Conservation (phyloP, 2,329 filamentous ascomycete species). For the Epichloe amarillans region DNA sequence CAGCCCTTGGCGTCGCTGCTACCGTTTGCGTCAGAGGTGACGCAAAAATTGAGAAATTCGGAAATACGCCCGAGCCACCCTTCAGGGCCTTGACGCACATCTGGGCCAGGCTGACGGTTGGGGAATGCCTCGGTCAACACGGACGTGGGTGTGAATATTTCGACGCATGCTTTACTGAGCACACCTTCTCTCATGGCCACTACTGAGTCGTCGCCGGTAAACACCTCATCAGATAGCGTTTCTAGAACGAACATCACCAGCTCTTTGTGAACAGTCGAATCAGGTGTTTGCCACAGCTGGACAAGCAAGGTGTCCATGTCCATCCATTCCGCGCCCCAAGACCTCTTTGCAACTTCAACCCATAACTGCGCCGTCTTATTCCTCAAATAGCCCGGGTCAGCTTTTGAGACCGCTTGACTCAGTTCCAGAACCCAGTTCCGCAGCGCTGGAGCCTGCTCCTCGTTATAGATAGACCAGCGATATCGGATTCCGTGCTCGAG, state of each 20-base stretch:
- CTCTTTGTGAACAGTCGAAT: conserved; percentile 57
- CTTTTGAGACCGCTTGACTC: conserved; percentile 53
- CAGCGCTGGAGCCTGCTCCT: conserved; percentile 54
- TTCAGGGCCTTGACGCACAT: conserved; percentile 64
- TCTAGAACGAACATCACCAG: conserved; percentile 82
- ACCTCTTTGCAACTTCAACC: conserved; percentile 87
- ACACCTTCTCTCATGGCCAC: conserved; percentile 72
- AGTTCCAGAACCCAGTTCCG: conserved; percentile 69
- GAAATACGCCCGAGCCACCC: conserved; percentile 79
- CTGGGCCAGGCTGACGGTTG: conserved; percentile 51
- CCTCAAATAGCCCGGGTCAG: conserved; percentile 70
- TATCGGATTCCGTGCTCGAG: conserved; percentile 84
- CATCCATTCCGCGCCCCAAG: conserved; percentile 87
- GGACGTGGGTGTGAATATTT: conserved; percentile 73
- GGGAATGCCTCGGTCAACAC: conserved; percentile 68
- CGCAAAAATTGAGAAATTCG: conserved; percentile 58
- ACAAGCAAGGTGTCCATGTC: conserved; percentile 83
- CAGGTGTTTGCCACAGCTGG: conserved; percentile 63
- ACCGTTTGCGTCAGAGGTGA: conserved; percentile 49
- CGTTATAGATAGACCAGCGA: conserved; percentile 61
- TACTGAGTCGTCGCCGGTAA: conserved; percentile 77
- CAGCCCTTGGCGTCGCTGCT: conserved; percentile 56
- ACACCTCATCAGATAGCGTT: conserved; percentile 85
- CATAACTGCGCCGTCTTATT: conserved; percentile 93
- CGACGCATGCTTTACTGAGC: conserved; percentile 79